Conservation (phyloP, 2,329 filamentous ascomycete species). For the Calycina marina region DNA sequence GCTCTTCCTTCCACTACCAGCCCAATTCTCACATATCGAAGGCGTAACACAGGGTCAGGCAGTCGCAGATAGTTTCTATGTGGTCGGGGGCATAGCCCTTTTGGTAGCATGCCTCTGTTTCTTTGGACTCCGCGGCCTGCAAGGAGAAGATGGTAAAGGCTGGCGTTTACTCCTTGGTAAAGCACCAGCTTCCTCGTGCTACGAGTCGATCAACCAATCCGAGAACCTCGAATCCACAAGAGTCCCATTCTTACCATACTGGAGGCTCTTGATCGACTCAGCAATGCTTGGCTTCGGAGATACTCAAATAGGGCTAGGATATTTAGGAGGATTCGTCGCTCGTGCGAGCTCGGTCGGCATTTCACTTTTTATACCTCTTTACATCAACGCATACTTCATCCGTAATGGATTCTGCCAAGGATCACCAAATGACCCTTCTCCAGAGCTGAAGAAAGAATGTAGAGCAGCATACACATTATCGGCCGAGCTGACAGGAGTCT, state of each 20-base stretch:
- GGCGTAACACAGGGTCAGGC: conserved; percentile 62
- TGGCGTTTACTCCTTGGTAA: conserved; percentile 42
- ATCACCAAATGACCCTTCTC: conserved; percentile 45
- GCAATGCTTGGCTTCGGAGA: conserved; percentile 60
- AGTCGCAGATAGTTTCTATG: conserved; percentile 74
- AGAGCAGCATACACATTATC: conserved; percentile 77
- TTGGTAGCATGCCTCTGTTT: conserved; percentile 61
- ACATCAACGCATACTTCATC: conserved; percentile 83
- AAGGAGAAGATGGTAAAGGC: conserved; percentile 66
- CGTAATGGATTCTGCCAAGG: conserved; percentile 63
- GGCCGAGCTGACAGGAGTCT: conserved; percentile 74
- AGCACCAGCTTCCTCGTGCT: conserved; percentile 5
- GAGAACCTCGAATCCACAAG: conserved; percentile 1
- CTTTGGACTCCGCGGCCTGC: conserved; percentile 54
- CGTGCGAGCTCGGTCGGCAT: conserved; percentile 91
- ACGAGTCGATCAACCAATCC: conserved; percentile 5
- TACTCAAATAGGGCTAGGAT: conserved; percentile 69
- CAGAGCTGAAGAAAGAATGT: conserved; percentile 74
- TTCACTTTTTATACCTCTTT: conserved; percentile 85
- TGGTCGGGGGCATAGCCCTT: conserved; percentile 62
- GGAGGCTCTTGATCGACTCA: conserved; percentile 44
- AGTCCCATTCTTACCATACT: conserved; percentile 34
- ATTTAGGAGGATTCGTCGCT: conserved; percentile 87
- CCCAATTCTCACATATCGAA: conserved; percentile 54
- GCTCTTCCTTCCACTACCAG: conserved; percentile 77